Conservation (phyloP, 768 basidiomycete species). For the Agaricus subrufescens region DNA sequence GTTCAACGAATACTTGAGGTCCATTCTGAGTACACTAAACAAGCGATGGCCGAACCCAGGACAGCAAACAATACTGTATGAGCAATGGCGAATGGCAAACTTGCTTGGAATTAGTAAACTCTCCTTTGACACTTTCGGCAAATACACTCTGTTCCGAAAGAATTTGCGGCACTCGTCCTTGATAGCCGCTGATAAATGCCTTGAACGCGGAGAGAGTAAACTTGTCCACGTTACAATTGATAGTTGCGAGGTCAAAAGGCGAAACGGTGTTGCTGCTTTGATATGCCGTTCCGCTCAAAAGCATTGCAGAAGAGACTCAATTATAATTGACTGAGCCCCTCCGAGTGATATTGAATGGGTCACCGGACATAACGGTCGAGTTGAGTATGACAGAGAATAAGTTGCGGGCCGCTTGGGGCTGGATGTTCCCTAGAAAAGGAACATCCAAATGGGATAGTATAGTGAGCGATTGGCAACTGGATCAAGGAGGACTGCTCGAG, state of each 20-base stretch:
- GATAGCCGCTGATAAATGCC: not conserved
- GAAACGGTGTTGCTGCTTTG: not conserved
- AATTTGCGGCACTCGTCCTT: not conserved
- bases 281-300: not conserved
- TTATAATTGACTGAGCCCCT: not conserved
- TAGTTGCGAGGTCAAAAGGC: not conserved
- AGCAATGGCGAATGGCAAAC: not conserved
- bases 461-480: not conserved
- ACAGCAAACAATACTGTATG: not conserved
- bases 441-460: not conserved
- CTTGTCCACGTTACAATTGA: not conserved
- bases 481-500: not conserved
- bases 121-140: not conserved
- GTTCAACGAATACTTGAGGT: not conserved
- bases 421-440: not conserved
- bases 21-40: not conserved
- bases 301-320: not conserved
- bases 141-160: not conserved
- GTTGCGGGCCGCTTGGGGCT: not conserved
- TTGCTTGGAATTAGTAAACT: not conserved
- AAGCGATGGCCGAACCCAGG: not conserved
- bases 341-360: too few species aligned
- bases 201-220: slow-evolving; percentile 3
- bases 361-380: not conserved
- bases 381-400: not conserved